Evolutionary conservation across 2,329 filamentous ascomycete species (phyloP).

Genomic region (Monilinia aucupariae): DNA sequence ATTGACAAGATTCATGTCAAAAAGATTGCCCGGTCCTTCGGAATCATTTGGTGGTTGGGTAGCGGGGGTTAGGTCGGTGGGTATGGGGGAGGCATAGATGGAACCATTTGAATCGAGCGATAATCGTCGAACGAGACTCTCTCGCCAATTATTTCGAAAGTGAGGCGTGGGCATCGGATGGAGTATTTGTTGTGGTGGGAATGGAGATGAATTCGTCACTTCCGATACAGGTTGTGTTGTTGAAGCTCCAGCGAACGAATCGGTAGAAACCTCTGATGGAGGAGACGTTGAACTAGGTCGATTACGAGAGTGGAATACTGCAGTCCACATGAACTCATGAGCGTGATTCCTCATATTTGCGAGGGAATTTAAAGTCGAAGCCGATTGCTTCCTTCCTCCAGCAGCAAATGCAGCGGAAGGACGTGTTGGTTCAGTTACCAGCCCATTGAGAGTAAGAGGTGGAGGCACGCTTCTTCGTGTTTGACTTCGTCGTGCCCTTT

Average conservation of each 20-base stretch:
- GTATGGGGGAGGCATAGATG: constrained; percentile 19
- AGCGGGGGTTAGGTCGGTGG: constrained; percentile 25
- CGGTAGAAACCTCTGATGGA: constrained; percentile 23
- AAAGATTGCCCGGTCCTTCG: constrained; percentile 13
- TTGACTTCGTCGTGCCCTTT: constrained; percentile 13
- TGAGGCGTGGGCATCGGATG: not conserved
- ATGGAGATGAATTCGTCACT: constrained; percentile 6
- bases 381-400: constrained; percentile 20
- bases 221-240: constrained; percentile 24
- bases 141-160: constrained; percentile 24
- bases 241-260: constrained; percentile 24
- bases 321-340: constrained; percentile 32
- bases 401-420: constrained; percentile 16
- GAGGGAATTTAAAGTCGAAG: constrained; percentile 22
- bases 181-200: not conserved
- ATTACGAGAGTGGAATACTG: constrained; percentile 24
- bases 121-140: constrained; percentile 23
- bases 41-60: constrained; percentile 23
- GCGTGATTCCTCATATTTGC: constrained; percentile 19
- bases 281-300: constrained; percentile 16
- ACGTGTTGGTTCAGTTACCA: constrained; percentile 27
- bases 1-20: constrained; percentile 29
- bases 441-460: constrained; percentile 27
- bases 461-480: constrained; percentile 25
- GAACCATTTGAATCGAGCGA: constrained; percentile 21